These are phyloP conservation scores for Trichoderma sp. DNA, from an alignment of 2,329 filamentous ascomycete species.

Conservation along the genomic window DNA sequence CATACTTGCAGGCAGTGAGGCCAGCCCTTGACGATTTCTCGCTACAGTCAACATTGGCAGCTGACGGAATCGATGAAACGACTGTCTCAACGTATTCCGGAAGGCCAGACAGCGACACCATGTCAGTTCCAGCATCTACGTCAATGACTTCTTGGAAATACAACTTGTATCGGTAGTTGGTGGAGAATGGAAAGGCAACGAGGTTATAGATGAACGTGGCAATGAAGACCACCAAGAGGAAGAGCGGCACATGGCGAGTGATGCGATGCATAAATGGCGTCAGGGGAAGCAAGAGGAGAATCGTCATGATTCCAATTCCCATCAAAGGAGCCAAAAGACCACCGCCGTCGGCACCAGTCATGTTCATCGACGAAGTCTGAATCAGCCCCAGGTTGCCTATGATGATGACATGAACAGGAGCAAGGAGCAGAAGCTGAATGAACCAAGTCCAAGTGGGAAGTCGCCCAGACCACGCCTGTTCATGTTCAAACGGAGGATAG, in stretches of 20 bases:
- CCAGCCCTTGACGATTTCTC: slow-evolving; percentile 43
- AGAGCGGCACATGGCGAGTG: slow-evolving; percentile 77
- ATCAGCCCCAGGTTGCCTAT: slow-evolving; percentile 76
- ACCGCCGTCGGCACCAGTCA: slow-evolving; percentile 85
- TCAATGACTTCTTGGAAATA: slow-evolving; percentile 85
- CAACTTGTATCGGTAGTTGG: slow-evolving; percentile 77
- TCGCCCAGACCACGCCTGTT: slow-evolving; percentile 83
- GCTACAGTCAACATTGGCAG: slow-evolving; percentile 62
- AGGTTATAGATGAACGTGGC: slow-evolving; percentile 86
- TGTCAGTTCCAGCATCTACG: slow-evolving; percentile 71
- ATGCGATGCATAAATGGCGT: slow-evolving; percentile 86
- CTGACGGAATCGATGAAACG: slow-evolving; percentile 70
- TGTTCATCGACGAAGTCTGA: slow-evolving; percentile 70
- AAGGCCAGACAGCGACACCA: slow-evolving; percentile 70
- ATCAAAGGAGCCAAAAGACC: slow-evolving; percentile 73
- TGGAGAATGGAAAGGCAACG: slow-evolving; percentile 83
- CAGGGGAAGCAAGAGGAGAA: slow-evolving; percentile 74
- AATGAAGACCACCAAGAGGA: slow-evolving; percentile 72
- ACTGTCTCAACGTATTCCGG: slow-evolving; percentile 69
- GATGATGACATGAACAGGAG: slow-evolving; percentile 76
- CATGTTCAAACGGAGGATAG: slow-evolving; percentile 61
- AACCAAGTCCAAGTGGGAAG: slow-evolving; percentile 87
- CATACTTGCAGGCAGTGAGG: slow-evolving; percentile 70
- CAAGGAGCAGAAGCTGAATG: slow-evolving; percentile 79
- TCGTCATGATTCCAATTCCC: slow-evolving; percentile 66